These are phyloP conservation scores for Xerocomellus dryophilus DNA, from an alignment of 768 basidiomycete species.

Conservation along the genomic window DNA sequence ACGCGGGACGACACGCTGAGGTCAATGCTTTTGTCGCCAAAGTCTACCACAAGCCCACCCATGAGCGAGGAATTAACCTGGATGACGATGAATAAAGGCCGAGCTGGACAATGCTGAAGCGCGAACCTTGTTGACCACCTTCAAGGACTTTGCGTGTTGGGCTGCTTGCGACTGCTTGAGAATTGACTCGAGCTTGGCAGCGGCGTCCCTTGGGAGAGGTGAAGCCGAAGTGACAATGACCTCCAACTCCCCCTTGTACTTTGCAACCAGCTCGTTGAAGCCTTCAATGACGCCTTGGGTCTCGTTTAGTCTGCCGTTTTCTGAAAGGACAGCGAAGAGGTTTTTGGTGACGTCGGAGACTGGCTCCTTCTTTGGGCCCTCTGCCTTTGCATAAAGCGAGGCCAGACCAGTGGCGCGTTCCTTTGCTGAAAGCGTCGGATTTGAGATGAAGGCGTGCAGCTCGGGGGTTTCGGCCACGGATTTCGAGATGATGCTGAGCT, in stretches of 20 bases:
- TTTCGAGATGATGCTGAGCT: constrained; percentile 68
- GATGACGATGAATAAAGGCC: constrained; percentile 6
- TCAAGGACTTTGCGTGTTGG: constrained; percentile 82
- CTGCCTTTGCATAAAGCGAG: constrained; percentile 63
- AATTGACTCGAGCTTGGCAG: constrained; percentile 74
- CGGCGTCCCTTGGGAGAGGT: constrained; percentile 73
- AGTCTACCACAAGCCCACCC: constrained; percentile 92
- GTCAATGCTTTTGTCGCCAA: constrained; percentile 98
- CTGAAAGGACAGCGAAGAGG: constrained; percentile 82
- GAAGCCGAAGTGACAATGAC: constrained; percentile 88
- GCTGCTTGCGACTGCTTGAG: constrained; percentile 86
- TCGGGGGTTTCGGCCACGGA: constrained; percentile 66
- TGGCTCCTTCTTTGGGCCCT: constrained; percentile 70
- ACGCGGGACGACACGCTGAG: constrained; percentile 91
- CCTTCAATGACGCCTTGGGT: constrained; percentile 84
- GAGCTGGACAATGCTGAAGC: not conserved
- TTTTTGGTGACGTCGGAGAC: constrained; percentile 88
- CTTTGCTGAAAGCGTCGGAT: constrained; percentile 84
- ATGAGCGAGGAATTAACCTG: constrained; percentile 91
- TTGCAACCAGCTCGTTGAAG: constrained; percentile 84
- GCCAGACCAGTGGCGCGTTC: constrained; percentile 72
- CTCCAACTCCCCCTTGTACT: constrained; percentile 90
- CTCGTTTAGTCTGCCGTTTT: constrained; percentile 89
- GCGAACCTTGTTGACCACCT: constrained; percentile 86
- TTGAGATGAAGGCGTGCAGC: constrained; percentile 69